Evolutionary conservation across 345 rosid genomes (phyloP), one percentile per base, ranked within the genome.

Genomic region (Iberis pinnata): DNA sequence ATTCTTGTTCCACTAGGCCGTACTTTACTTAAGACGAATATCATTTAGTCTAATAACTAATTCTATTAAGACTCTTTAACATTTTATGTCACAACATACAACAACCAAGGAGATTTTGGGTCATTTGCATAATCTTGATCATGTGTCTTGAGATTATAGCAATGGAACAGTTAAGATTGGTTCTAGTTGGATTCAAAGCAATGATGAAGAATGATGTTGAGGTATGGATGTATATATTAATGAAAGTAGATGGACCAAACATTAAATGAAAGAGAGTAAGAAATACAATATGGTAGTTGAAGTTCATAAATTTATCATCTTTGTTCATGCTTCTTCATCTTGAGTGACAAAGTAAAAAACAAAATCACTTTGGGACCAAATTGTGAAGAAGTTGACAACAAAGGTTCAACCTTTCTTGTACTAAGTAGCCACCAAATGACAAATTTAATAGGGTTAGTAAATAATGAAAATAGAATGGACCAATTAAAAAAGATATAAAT

Each of bases 241-340:
- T 53, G 71, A 56, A 40, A 66, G 61, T 67, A 35, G 71, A 60
- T 67, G 62, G 49, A 39, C 13, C 29, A 40, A 40, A 52, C 67
- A 60, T 60, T 67, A 45, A 67, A 60, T 67, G 39, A 6, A 0
- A 2, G 53, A 39, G 29, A 66, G 38, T 53, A 58, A 27, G 60
- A 29, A 27, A 60, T 47, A 53, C 53, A 39, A 32, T 47, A 67
- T 58, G 67, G 67, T 67, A 40, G 71, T 60, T 67, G 67, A 40
- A n/a, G 9, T 27, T 25, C 56, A 48, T 67, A 53, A 60, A 39
- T 24, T 53, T 26, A 37, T 22, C 11, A n/a, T 19, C 40, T 43
- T 36, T 43, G 27, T 49, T 49, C 53, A 50, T n/a, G n/a, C n/a
- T 57, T 52, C 52, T 41, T 49, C 57, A 29, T 46, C 47, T 56